Conservation (phyloP, 306 rosid genomes). For the Pyrus pyrifolia region DNA sequence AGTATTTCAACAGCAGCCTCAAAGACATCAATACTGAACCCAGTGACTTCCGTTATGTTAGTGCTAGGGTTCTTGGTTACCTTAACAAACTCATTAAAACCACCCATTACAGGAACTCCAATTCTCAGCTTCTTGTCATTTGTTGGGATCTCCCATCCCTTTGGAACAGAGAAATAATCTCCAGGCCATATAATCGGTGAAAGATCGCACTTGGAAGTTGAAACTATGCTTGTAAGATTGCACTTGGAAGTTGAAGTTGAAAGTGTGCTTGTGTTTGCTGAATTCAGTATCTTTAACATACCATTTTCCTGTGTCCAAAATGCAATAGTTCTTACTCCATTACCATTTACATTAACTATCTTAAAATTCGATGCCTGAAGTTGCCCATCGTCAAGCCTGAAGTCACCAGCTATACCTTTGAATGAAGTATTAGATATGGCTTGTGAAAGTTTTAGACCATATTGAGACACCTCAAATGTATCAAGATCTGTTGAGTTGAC, state of each 20-base stretch:
- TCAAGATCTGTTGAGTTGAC: slow-evolving; percentile 5
- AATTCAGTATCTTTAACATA: not conserved
- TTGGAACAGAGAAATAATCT: slow-evolving; percentile 9
- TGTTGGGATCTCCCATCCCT: slow-evolving; percentile 34
- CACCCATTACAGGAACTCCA: slow-evolving; percentile 29
- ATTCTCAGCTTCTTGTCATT: slow-evolving; percentile 17
- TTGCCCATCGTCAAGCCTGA: slow-evolving; percentile 23
- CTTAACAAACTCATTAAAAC: slow-evolving; percentile 16
- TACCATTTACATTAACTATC: slow-evolving; percentile 31
- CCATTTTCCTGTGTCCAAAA: slow-evolving; percentile 21
- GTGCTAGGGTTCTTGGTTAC: slow-evolving; percentile 1
- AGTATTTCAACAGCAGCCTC: slow-evolving; percentile 15
- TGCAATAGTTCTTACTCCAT: slow-evolving; percentile 6
- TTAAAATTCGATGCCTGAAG: slow-evolving; percentile 23
- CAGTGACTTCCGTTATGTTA: not conserved
- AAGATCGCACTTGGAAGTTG: not conserved
- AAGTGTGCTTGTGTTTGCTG: not conserved
- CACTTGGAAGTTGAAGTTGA: not conserved
- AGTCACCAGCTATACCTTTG: slow-evolving; percentile 39
- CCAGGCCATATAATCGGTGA: slow-evolving; percentile 40
- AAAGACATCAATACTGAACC: slow-evolving; percentile 35
- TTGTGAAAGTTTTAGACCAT: slow-evolving; percentile 10
- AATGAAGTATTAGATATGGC: slow-evolving; percentile 21
- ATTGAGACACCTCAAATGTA: not conserved
- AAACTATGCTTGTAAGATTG: not conserved